Percentiles rank a stretch among this genome's conserved stretches.
Conservation (phyloP, 768 basidiomycete genomes). For the Rickenella mellea region DNA sequence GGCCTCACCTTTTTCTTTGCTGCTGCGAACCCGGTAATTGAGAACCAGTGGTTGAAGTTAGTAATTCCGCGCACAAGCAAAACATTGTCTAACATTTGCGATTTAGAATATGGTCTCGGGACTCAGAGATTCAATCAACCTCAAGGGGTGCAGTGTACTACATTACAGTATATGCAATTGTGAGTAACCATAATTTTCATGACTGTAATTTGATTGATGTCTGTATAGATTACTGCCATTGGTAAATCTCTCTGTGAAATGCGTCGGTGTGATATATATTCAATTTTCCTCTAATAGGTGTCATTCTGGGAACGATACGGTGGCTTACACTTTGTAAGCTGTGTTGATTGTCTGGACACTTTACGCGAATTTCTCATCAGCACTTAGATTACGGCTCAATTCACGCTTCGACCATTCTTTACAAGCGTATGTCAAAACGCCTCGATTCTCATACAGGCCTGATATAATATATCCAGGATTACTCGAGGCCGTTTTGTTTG, state of each 20-base stretch:
- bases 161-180: constrained; percentile 61
- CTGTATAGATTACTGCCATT: constrained; percentile 24
- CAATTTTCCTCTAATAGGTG: constrained; percentile 25
- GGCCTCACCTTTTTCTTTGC: constrained; percentile 40
- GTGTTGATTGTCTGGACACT: neutral
- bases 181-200: constrained; percentile 18
- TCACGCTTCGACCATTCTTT: constrained; percentile 66
- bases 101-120: constrained; percentile 16
- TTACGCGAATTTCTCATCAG: constrained; percentile 5
- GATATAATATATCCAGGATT: constrained; percentile 30
- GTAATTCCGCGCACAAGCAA: too few relatives aligned
- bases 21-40: constrained; percentile 55
- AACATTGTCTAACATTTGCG: constrained; percentile 12
- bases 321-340: constrained; percentile 65
- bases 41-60: constrained; percentile 64
- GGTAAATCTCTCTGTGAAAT: constrained; percentile 16
- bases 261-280: neutral
- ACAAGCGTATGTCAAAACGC: constrained; percentile 41
- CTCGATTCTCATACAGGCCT: constrained; percentile 10
- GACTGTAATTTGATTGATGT: neutral
- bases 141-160: constrained; percentile 46
- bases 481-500: constrained; percentile 75
- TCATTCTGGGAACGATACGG: constrained; percentile 48
- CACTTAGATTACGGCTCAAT: constrained; percentile 64
- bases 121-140: constrained; percentile 6